Evolutionary conservation across 805 yeast species (phyloP).

Genomic region (Metschnikowia amazonensis): DNA sequence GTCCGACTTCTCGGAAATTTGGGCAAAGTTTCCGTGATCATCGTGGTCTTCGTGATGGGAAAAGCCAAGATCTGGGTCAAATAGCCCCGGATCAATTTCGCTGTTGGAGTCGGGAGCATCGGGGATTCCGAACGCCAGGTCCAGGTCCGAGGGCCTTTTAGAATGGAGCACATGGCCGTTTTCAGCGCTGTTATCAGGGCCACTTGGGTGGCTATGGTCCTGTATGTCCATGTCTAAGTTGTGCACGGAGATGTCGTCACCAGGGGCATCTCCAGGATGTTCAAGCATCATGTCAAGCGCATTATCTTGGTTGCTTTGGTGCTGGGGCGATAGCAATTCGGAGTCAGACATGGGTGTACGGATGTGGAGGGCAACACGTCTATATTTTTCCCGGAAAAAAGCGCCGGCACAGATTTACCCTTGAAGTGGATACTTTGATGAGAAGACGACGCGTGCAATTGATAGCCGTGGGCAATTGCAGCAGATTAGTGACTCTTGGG

Average conservation of each 20-base stretch:
- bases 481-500: neutral
- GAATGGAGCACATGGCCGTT: neutral
- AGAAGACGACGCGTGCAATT: neutral
- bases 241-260: slow-evolving; percentile 10
- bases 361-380: neutral
- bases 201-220: neutral
- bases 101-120: neutral
- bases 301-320: slow-evolving; percentile 3
- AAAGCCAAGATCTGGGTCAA: slow-evolving; percentile 6
- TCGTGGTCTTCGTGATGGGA: slow-evolving; percentile 6
- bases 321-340: slow-evolving; percentile 16
- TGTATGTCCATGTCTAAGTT: slow-evolving; percentile 14
- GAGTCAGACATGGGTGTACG: slow-evolving; percentile 15
- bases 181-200: neutral
- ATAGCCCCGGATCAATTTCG: slow-evolving; percentile 3
- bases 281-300: slow-evolving; percentile 7
- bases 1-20: neutral
- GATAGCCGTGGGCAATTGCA: neutral
- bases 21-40: neutral
- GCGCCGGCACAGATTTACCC: neutral
- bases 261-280: neutral
- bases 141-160: neutral
- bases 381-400: neutral
- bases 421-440: too few species aligned
- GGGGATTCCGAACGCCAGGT: neutral